Conservation (phyloP, 129 eudicot genomes). For the Ambrosia artemisiifolia region DNA sequence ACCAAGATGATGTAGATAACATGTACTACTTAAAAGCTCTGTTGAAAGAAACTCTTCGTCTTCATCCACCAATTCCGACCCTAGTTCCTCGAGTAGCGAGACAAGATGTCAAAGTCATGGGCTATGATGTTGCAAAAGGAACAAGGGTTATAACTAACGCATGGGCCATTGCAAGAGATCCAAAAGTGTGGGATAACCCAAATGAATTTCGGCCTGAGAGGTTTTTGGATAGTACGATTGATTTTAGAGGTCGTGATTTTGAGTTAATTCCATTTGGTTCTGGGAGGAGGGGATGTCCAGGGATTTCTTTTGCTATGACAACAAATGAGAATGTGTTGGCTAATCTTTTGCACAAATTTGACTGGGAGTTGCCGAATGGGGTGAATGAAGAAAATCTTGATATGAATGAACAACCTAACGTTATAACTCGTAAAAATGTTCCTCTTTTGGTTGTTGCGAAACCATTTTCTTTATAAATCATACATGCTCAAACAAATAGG, state of each 20-base stretch:
- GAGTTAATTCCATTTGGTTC: constrained; percentile 49
- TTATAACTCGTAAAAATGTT: constrained; percentile 23
- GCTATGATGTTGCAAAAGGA: constrained; percentile 41
- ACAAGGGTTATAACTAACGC: constrained; percentile 40
- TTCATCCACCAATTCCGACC: constrained; percentile 44
- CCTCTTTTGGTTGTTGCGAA: constrained; percentile 38
- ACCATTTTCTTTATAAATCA: constrained; percentile 16
- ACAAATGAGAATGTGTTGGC: constrained; percentile 36
- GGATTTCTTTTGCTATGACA: constrained; percentile 38
- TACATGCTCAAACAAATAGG: neutral
- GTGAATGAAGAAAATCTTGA: constrained; percentile 29
- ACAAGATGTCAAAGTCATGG: constrained; percentile 35
- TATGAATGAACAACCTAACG: constrained; percentile 33
- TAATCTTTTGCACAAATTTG: constrained; percentile 35
- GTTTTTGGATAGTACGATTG: constrained; percentile 32
- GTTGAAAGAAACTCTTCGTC: constrained; percentile 43
- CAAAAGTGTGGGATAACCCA: constrained; percentile 37
- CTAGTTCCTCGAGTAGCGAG: constrained; percentile 29
- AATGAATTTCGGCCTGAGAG: constrained; percentile 47
- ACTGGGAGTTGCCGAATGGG: constrained; percentile 43
- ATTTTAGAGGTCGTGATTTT: constrained; percentile 37
- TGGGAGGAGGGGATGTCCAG: constrained; percentile 52
- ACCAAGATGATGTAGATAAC: constrained; percentile 27
- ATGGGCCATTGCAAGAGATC: constrained; percentile 52
- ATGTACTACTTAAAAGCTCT: constrained; percentile 47